These are phyloP conservation scores for Pestalotiopsis sp. DNA, from an alignment of 2,329 filamentous ascomycete species.

Conservation along the genomic window DNA sequence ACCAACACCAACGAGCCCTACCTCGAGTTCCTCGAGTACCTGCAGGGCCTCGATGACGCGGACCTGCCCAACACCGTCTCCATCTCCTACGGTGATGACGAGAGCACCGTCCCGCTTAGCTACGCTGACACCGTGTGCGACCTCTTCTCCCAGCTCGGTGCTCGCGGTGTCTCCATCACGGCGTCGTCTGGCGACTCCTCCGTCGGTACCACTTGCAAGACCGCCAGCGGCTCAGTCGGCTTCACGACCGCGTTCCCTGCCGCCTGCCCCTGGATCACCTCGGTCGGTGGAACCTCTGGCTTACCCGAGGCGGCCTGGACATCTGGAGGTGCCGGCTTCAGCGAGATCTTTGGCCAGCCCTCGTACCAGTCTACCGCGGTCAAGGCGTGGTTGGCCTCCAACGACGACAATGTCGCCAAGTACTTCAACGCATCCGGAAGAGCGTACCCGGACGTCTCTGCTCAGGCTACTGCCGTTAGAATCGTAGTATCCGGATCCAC, in stretches of 20 bases:
- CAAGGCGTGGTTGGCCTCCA: constrained; percentile 40
- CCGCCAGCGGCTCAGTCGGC: constrained; percentile 46
- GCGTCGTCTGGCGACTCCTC: constrained; percentile 63
- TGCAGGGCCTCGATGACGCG: constrained; percentile 53
- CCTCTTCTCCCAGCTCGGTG: constrained; percentile 65
- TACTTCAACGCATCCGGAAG: constrained; percentile 39
- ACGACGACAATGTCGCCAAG: constrained; percentile 26
- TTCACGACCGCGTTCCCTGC: constrained; percentile 57
- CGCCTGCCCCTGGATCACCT: constrained; percentile 42
- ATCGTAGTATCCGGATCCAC: constrained; percentile 38
- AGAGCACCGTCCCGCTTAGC: constrained; percentile 61
- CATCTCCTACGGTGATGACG: constrained; percentile 70
- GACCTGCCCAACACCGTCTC: constrained; percentile 63
- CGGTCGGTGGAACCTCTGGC: constrained; percentile 27
- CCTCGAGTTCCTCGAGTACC: constrained; percentile 63
- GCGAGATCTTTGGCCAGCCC: constrained; percentile 50
- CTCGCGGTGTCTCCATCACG: constrained; percentile 64
- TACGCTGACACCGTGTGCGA: constrained; percentile 63
- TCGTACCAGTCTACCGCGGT: constrained; percentile 48
- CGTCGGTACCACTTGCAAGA: constrained; percentile 55
- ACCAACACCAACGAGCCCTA: constrained; percentile 64
- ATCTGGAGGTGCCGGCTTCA: constrained; percentile 57
- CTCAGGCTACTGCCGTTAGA: constrained; percentile 43
- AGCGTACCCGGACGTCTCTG: constrained; percentile 56
- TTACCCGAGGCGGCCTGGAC: constrained; percentile 35